Evolutionary conservation across 176 grass and related monocot genomes (phyloP).

Genomic region (Oryza longistaminata): DNA sequence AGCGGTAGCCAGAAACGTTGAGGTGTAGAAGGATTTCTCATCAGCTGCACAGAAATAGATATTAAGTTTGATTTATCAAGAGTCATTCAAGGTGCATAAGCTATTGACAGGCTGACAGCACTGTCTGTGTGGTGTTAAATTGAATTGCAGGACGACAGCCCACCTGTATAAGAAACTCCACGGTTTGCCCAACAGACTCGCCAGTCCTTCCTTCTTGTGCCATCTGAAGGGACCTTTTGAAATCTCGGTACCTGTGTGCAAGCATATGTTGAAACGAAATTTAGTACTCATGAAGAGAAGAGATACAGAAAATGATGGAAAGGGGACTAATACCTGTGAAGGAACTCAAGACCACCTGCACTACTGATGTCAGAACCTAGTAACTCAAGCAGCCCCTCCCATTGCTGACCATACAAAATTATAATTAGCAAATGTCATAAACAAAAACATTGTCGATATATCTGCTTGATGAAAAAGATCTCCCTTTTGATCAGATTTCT

Average conservation of each 20-base stretch:
- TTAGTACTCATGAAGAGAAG: constrained; percentile 11
- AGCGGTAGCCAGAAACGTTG: constrained; percentile 95
- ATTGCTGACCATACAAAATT: constrained; percentile 78
- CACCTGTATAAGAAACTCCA: constrained; percentile 86
- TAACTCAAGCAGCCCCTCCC: constrained; percentile 93
- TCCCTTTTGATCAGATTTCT: too few relatives aligned
- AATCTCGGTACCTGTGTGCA: constrained; percentile 78
- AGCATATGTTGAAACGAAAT: constrained; percentile 43
- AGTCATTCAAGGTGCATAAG: constrained; percentile 12
- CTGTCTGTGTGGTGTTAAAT: not conserved
- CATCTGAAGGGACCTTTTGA: constrained; percentile 84
- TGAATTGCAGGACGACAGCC: not conserved
- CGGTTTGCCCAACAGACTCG: constrained; percentile 64
- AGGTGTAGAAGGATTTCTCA: constrained; percentile 88
- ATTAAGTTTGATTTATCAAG: not conserved
- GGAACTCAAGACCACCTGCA: constrained; percentile 88
- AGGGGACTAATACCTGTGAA: constrained; percentile 73
- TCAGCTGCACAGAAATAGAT: constrained; percentile 64
- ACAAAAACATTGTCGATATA: constrained; percentile 19
- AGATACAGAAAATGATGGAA: not conserved
- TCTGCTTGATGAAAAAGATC: not conserved
- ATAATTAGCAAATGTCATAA: constrained; percentile 34
- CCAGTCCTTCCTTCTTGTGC: constrained; percentile 55
- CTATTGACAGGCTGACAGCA: not conserved
- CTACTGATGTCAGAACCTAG: constrained; percentile 79